A percentile compares a stretch with the other conserved stretches of the same genome.
phyloP scores from a whole-genome alignment of 306 rosid species.

The Carpinus viminea region DNA sequence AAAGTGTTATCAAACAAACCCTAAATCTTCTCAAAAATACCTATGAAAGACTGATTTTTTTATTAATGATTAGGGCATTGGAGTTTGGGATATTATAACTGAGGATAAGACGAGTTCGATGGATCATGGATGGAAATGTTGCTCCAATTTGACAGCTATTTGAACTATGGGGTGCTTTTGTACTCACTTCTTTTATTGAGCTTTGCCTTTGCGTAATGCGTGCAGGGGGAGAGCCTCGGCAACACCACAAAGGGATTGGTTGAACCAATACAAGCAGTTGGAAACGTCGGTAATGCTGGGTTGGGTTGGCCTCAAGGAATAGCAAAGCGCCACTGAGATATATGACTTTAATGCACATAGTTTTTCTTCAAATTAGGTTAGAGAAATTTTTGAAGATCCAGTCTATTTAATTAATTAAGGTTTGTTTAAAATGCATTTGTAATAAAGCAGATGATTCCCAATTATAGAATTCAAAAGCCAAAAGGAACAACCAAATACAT shows the following conservation, averaged over 20 bases:
- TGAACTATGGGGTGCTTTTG: neutral
- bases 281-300: slow-evolving; percentile 76
- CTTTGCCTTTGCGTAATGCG: neutral
- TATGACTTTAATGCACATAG: neutral
- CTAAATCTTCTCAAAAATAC: neutral
- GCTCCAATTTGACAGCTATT: no score
- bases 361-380: no score
- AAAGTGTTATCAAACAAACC: no score
- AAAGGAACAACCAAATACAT: no score
- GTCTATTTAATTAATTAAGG: no score
- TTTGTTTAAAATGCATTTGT: no score
- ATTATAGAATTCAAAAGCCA: no score
- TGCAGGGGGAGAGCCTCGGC: slow-evolving; percentile 89
- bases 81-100: neutral
- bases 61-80: neutral
- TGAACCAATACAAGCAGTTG: slow-evolving; percentile 69
- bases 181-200: neutral
- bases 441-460: no score
- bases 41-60: neutral
- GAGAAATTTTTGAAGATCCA: no score
- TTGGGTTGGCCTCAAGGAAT: slow-evolving; percentile 67
- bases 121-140: no score
- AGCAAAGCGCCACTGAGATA: slow-evolving; percentile 13
- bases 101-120: neutral
- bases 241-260: slow-evolving; percentile 63